Conservation (phyloP, 2,329 filamentous ascomycete species). For the Bipolaris zeicola region DNA sequence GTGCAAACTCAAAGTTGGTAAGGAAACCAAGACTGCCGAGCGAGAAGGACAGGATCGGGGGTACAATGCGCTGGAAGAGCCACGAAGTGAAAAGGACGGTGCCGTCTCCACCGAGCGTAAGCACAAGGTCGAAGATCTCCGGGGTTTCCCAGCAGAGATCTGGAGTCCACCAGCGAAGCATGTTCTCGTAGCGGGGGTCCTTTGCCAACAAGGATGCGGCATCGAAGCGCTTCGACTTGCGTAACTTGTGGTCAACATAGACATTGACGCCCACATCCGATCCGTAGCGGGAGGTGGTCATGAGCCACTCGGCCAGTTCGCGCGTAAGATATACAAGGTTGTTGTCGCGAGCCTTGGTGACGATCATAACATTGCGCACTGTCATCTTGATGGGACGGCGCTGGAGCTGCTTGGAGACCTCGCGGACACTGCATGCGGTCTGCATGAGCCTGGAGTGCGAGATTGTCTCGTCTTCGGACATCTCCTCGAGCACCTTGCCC, state of each 20-base stretch:
- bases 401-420: conserved; percentile 94
- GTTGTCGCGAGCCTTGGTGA: conserved; percentile 97
- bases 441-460: conserved; percentile 94
- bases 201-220: conserved; percentile 72
- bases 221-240: conserved; percentile 85
- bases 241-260: conserved; percentile 96
- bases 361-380: conserved; percentile 95
- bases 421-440: conserved; percentile 91
- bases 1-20: conserved; percentile 84
- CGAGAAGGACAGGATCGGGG: conserved; percentile 82
- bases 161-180: conserved; percentile 95
- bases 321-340: conserved; percentile 86
- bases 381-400: conserved; percentile 89
- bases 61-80: conserved; percentile 90
- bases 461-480: conserved; percentile 83
- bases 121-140: conserved; percentile 93
- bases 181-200: conserved; percentile 76
- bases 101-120: conserved; percentile 84
- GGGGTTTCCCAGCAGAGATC: conserved; percentile 93
- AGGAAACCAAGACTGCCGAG: conserved; percentile 86
- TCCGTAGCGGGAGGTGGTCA: conserved; percentile 87
- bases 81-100: conserved; percentile 88
- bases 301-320: conserved; percentile 85
- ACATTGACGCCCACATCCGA: conserved; percentile 92
- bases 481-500: conserved; percentile 92